Percentiles rank a stretch among this genome's conserved stretches.
Conservation (phyloP, 192 early-diverging fungal genomes). For the Cetraspora pellucida region DNA sequence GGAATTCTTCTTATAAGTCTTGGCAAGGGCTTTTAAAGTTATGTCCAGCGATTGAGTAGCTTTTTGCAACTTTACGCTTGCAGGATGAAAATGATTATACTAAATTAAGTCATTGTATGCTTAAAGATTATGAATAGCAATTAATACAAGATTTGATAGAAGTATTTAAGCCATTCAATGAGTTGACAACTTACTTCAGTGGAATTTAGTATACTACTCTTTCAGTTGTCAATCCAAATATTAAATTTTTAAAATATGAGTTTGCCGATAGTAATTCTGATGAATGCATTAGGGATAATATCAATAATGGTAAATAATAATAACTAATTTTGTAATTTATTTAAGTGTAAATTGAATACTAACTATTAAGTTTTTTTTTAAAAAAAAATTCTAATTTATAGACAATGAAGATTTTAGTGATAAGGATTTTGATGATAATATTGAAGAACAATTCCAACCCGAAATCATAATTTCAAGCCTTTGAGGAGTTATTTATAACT, state of each 20-base stretch:
- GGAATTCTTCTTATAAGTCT: neutral
- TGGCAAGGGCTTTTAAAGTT: neutral
- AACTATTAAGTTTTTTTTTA: no score
- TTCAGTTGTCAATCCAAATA: conserved; percentile 17
- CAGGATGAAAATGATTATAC: neutral
- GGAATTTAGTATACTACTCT: conserved; percentile 13
- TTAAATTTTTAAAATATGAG: conserved; percentile 4
- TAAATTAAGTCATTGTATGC: conserved; percentile 1
- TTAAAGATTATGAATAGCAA: neutral
- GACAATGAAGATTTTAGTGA: neutral
- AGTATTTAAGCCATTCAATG: conserved; percentile 1
- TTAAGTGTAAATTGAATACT: no score
- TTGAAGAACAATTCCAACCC: neutral
- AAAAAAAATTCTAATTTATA: no score
- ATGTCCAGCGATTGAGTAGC: neutral
- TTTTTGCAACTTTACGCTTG: neutral
- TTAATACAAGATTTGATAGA: neutral
- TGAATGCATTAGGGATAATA: no score
- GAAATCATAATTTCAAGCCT: neutral
- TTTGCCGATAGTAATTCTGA: neutral
- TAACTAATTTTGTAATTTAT: no score
- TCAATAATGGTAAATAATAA: no score
- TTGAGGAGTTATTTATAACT: conserved; percentile 6
- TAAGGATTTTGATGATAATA: neutral
- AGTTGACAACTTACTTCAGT: conserved; percentile 18